Evolutionary conservation across 345 rosid species (phyloP), one percentile per base, ranked within the genome.

Genomic region (Eucalyptus cloeziana): DNA sequence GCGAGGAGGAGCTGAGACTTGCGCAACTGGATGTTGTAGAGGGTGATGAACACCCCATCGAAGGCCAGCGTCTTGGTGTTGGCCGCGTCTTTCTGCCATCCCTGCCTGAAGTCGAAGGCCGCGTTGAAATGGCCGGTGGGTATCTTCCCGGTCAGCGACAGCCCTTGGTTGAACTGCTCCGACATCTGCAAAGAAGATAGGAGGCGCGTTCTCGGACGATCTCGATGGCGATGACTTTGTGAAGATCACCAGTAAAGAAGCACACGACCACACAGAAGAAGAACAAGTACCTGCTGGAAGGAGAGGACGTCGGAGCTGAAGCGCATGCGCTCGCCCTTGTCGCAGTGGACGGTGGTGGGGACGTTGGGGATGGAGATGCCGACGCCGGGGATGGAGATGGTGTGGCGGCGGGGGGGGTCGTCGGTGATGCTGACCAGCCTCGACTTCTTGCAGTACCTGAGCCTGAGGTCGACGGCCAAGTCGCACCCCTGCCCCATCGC

Each of bases 1-100:
- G 93, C 86, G 30, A 92, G 91, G 22, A 91, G 88, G 50, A 93
- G 90, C 90, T 92, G 95, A 81, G 95, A 93, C 87, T 93, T 93
- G 47, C 92, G 93, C 43, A 93, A 88, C 51, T 93, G 94, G 86
- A 93, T 89, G 64, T 91, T 91, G 91, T 93, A 93, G 49, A 92
- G 93, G 49, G 95, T 91, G 88, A 93, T 91, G 86, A 91, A 91
- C 62, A 93, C 92, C 33, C 95, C 95, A 86, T 93, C 95, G 89
- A 93, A 93, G 89, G 95, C 91, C 85, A 93, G 93, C 88, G 94
- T 91, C 90, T 93, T 93, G 49, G 95, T 93, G 87, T 90, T 91
- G 62, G 95, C 95, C n/a, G 94, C 95, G 86, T 93, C 95, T 50
- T 88, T 91, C 91, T 93, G 95, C 95, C 95, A 93, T 30, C 92